Percentiles rank a stretch among this genome's conserved stretches.
These are phyloP conservation scores for Tagetes erecta DNA, from an alignment of 129 eudicot species.

Conservation along the genomic window DNA sequence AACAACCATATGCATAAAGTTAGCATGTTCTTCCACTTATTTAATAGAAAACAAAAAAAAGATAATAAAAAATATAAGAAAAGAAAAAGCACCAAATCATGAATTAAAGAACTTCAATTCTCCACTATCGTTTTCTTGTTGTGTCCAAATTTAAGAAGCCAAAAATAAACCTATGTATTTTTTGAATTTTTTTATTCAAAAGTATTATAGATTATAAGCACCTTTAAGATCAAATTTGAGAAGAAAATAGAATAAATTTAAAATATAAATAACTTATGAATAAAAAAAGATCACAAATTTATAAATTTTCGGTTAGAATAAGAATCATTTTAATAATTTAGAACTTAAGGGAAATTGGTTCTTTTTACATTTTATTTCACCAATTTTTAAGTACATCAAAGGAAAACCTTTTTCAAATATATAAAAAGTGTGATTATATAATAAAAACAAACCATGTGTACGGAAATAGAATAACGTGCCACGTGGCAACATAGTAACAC, in stretches of 20 bases:
- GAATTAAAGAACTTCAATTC: slow-evolving; percentile 24
- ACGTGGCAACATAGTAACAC: slow-evolving; percentile 12
- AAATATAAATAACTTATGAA: neutral
- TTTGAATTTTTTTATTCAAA: neutral
- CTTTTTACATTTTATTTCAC: neutral
- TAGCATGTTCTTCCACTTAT: neutral
- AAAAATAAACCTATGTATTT: slow-evolving; percentile 6
- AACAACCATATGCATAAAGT: neutral
- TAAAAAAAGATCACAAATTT: neutral
- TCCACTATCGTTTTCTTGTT: slow-evolving; percentile 27
- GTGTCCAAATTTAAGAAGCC: slow-evolving; percentile 25
- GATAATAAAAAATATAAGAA: neutral
- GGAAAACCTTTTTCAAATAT: neutral
- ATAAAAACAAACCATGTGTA: slow-evolving; percentile 11
- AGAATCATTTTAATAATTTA: slow-evolving; percentile 7
- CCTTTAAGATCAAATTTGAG: slow-evolving; percentile 13
- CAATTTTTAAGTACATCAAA: neutral
- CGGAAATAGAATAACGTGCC: slow-evolving; percentile 19
- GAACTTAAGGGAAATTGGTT: neutral
- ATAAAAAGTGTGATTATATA: neutral
- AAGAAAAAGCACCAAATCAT: slow-evolving; percentile 15
- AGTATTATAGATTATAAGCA: slow-evolving; percentile 5
- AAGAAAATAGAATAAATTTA: neutral
- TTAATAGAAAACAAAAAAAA: neutral
- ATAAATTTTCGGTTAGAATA: slow-evolving; percentile 18